Evolutionary conservation across 2,329 filamentous ascomycete genomes (phyloP).

Genomic region (Aplosporella prunicola): DNA sequence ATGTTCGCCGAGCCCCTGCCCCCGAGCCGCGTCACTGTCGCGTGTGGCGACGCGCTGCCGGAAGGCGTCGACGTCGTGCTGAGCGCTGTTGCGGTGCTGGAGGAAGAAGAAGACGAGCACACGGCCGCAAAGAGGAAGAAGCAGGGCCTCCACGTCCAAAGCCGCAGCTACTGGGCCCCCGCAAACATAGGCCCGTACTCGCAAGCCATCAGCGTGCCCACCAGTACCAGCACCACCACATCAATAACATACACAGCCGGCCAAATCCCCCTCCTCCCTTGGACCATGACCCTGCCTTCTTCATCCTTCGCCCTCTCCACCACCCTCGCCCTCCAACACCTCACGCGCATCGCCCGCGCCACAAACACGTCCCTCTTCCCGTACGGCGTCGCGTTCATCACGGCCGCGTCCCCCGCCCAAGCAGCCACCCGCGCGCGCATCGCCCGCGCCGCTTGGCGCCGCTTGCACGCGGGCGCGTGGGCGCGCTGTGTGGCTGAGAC

Average conservation of each 20-base stretch:
- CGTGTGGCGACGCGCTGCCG: constrained; percentile 61
- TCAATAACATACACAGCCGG: constrained; percentile 57
- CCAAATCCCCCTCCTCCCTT: constrained; percentile 80
- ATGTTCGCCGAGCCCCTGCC: constrained; percentile 72
- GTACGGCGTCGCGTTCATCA: constrained; percentile 66
- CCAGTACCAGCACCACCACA: constrained; percentile 16
- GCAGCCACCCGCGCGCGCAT: constrained; percentile 23
- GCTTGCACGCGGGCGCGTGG: constrained; percentile 16
- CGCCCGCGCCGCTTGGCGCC: constrained; percentile 38
- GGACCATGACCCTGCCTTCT: constrained; percentile 65
- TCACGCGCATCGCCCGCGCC: constrained; percentile 70
- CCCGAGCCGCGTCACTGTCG: constrained; percentile 74
- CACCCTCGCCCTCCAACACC: constrained; percentile 72
- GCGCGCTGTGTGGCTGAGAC: constrained; percentile 25
- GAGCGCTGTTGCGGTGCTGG: constrained; percentile 51
- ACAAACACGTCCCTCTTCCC: constrained; percentile 67
- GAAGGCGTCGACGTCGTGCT: constrained; percentile 51
- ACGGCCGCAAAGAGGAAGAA: constrained; percentile 17
- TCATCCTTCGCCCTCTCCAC: constrained; percentile 48
- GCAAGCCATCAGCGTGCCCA: constrained; percentile 60
- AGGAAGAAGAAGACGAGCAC: constrained; percentile 50
- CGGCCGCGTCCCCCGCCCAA: constrained; percentile 21
- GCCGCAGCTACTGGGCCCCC: constrained; percentile 91
- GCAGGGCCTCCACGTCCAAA: constrained; percentile 74
- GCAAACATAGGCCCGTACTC: constrained; percentile 97